Evolutionary conservation across 306 rosid genomes (phyloP).

Genomic region (Inga oerstediana): DNA sequence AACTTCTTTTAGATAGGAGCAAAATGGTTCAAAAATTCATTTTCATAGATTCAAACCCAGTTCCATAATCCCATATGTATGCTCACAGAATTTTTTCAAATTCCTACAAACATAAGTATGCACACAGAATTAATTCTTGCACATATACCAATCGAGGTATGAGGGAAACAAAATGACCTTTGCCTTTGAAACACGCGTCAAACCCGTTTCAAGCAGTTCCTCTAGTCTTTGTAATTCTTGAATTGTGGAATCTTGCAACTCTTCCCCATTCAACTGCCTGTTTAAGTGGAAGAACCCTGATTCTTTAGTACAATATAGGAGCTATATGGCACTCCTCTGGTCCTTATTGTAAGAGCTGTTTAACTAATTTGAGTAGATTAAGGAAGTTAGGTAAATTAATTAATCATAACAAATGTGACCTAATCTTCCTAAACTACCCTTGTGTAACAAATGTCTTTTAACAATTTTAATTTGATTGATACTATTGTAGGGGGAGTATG

Average conservation of each 20-base stretch:
- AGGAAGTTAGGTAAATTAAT: too few relatives aligned
- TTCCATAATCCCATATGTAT: not conserved
- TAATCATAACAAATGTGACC: too few relatives aligned
- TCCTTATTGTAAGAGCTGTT: too few relatives aligned
- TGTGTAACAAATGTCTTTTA: too few relatives aligned
- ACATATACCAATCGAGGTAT: not conserved
- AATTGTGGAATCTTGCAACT: constrained; percentile 24
- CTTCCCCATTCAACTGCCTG: constrained; percentile 35
- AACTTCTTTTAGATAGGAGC: not conserved
- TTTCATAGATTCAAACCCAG: not conserved
- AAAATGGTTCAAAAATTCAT: not conserved
- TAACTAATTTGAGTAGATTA: too few relatives aligned
- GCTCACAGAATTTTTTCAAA: not conserved
- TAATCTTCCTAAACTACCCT: too few relatives aligned
- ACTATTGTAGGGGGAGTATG: too few relatives aligned
- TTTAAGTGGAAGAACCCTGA: not conserved
- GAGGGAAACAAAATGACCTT: constrained; percentile 28
- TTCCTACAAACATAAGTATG: not conserved
- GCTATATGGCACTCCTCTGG: not conserved
- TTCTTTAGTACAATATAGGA: not conserved
- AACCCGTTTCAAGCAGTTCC: constrained; percentile 2
- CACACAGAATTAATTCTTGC: not conserved
- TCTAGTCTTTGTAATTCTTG: constrained; percentile 29
- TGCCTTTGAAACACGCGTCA: constrained; percentile 29
- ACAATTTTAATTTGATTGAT: too few relatives aligned